Percentiles rank a stretch among this genome's conserved stretches.
Evolutionary conservation across 805 yeast genomes (phyloP).

Genomic region (Candida gorgasii): DNA sequence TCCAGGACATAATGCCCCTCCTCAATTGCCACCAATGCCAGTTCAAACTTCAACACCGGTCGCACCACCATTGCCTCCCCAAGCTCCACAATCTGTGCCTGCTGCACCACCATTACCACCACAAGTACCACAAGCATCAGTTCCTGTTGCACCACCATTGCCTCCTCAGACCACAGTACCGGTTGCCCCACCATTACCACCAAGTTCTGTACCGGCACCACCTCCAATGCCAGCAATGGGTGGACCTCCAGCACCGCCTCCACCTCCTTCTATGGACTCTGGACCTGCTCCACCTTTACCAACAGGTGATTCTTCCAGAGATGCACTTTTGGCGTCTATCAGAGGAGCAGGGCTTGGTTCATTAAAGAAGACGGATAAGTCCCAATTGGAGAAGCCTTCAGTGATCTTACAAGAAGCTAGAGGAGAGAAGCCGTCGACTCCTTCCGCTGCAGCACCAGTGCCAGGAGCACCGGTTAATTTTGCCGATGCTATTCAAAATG

Average conservation of each 20-base stretch:
- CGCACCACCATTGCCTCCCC: slow-evolving; percentile 25
- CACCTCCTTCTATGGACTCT: slow-evolving; percentile 36
- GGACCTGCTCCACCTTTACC: slow-evolving; percentile 33
- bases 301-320: slow-evolving; percentile 57
- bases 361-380: slow-evolving; percentile 76
- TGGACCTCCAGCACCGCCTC: slow-evolving; percentile 23
- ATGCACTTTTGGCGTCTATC: slow-evolving; percentile 84
- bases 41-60: slow-evolving; percentile 22
- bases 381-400: slow-evolving; percentile 78
- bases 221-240: slow-evolving; percentile 25
- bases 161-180: no score
- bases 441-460: slow-evolving; percentile 24
- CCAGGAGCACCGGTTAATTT: slow-evolving; percentile 62
- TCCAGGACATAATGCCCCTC: slow-evolving; percentile 9
- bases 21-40: slow-evolving; percentile 25
- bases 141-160: slow-evolving; percentile 31
- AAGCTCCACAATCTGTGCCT: slow-evolving; percentile 27
- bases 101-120: slow-evolving; percentile 15
- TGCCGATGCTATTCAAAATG: slow-evolving; percentile 88
- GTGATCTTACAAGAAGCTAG: slow-evolving; percentile 68
- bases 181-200: slow-evolving; percentile 21
- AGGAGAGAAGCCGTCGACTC: slow-evolving; percentile 45
- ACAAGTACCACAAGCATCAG: slow-evolving; percentile 24
- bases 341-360: slow-evolving; percentile 73
- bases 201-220: slow-evolving; percentile 26